Evolutionary conservation across 2,329 filamentous ascomycete species (phyloP).

Genomic region (Cladobotryum protrusum): DNA sequence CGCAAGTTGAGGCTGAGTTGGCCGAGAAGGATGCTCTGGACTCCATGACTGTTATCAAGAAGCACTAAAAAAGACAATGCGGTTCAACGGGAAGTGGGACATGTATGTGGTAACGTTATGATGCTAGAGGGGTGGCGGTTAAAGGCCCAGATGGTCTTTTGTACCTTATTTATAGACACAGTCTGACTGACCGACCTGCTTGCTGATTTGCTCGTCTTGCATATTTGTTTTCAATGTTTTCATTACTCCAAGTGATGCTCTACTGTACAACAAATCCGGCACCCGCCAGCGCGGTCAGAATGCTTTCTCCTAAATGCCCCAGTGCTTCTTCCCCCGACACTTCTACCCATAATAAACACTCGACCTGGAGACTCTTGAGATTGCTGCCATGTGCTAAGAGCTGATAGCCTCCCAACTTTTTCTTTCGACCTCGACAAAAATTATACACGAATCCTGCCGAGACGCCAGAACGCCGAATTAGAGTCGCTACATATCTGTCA

Average conservation of each 20-base stretch:
- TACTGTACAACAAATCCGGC: constrained; percentile 9
- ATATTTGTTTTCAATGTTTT: background rate
- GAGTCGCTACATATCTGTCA: constrained; percentile 18
- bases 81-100: constrained; percentile 4
- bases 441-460: constrained; percentile 17
- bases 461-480: constrained; percentile 24
- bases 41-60: constrained; percentile 44
- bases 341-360: background rate
- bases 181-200: constrained; percentile 23
- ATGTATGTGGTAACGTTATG: constrained; percentile 4
- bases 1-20: constrained; percentile 43
- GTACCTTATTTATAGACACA: constrained; percentile 32
- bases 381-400: background rate
- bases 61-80: constrained; percentile 30
- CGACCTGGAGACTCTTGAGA: background rate
- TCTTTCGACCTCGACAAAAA: constrained; percentile 11
- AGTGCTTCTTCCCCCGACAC: background rate
- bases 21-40: constrained; percentile 49
- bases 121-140: constrained; percentile 2
- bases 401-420: constrained; percentile 1
- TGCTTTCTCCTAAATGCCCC: background rate
- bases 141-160: constrained; percentile 16
- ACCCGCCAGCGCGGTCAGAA: background rate
- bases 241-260: constrained; percentile 11
- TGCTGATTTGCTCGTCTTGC: constrained; percentile 9